Conservation (phyloP, 2,329 filamentous ascomycete species). For the Aspergillus fumigatiaffinis region DNA sequence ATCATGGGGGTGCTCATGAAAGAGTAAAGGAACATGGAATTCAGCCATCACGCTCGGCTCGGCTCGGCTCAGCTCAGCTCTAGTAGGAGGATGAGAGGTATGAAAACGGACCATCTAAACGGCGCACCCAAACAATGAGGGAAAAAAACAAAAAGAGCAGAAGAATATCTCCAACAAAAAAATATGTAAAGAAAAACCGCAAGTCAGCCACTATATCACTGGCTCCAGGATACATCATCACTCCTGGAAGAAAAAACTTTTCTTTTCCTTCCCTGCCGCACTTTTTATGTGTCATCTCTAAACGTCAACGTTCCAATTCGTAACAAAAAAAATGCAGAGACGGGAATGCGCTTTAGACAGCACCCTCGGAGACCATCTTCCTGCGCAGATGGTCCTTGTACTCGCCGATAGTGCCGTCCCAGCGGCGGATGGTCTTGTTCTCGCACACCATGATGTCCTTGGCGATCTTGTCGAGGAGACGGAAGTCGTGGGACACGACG, state of each 20-base stretch:
- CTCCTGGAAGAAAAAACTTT: slow-evolving; percentile 8
- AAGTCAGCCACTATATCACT: slow-evolving; percentile 7
- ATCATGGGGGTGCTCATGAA: background rate
- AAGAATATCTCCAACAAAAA: background rate
- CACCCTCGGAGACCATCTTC: slow-evolving; percentile 91
- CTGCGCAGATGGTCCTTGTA: slow-evolving; percentile 99
- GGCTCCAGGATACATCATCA: slow-evolving; percentile 17
- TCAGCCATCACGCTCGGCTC: slow-evolving; percentile 15
- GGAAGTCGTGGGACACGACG: slow-evolving; percentile 98
- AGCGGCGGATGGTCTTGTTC: slow-evolving; percentile 86
- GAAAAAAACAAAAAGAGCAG: background rate
- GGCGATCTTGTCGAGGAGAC: slow-evolving; percentile 97
- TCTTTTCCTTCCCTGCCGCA: slow-evolving; percentile 1
- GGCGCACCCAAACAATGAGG: slow-evolving; percentile 6
- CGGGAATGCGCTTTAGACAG: slow-evolving; percentile 59
- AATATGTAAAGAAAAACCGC: slow-evolving; percentile 2
- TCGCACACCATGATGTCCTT: slow-evolving; percentile 99
- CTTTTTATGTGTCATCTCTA: slow-evolving; percentile 15
- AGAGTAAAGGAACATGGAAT: slow-evolving; percentile 11
- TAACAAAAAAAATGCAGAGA: slow-evolving; percentile 15
- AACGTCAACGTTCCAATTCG: slow-evolving; percentile 38
- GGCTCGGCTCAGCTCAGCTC: slow-evolving; percentile 16
- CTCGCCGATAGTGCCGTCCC: slow-evolving; percentile 83
- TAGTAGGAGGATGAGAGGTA: slow-evolving; percentile 18
- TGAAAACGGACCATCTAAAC: slow-evolving; percentile 23